These are phyloP conservation scores for Cymbopogon citratus DNA, from an alignment of 176 grass and related monocot species.

Conservation along the genomic window DNA sequence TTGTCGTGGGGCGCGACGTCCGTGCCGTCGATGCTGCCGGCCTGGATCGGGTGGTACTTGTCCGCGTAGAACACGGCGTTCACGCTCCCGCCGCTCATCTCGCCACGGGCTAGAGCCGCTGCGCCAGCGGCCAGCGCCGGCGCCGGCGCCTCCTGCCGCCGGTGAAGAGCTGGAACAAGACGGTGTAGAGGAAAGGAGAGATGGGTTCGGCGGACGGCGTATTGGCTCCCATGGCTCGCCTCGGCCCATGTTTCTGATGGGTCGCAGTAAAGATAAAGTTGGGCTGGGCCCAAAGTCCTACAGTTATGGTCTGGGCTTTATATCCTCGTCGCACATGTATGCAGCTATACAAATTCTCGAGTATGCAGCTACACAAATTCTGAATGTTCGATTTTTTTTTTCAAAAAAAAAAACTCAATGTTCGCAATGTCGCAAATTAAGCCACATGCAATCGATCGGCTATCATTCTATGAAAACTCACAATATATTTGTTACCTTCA, in stretches of 20 bases:
- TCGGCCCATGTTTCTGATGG: neutral
- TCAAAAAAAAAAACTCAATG: no score
- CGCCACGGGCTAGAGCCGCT: neutral
- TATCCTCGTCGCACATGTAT: no score
- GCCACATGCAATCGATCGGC: no score
- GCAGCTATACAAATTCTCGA: no score
- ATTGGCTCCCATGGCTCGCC: neutral
- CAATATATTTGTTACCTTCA: no score
- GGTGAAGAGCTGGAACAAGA: neutral
- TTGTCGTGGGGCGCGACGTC: slow-evolving; percentile 89
- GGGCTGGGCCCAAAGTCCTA: neutral
- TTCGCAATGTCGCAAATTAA: no score
- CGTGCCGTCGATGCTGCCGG: slow-evolving; percentile 96
- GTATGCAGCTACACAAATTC: no score
- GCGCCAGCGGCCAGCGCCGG: neutral
- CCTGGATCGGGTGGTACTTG: slow-evolving; percentile 86
- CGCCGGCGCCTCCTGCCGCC: neutral
- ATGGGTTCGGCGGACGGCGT: neutral
- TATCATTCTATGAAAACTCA: no score
- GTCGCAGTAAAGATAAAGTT: neutral
- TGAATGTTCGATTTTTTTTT: no score
- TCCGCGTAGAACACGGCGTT: slow-evolving; percentile 86
- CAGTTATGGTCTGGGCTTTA: neutral
- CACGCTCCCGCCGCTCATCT: slow-evolving; percentile 36
- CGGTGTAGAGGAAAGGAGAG: neutral